phyloP scores from a whole-genome alignment of 768 basidiomycete species.

The Boletellus emodensis region DNA sequence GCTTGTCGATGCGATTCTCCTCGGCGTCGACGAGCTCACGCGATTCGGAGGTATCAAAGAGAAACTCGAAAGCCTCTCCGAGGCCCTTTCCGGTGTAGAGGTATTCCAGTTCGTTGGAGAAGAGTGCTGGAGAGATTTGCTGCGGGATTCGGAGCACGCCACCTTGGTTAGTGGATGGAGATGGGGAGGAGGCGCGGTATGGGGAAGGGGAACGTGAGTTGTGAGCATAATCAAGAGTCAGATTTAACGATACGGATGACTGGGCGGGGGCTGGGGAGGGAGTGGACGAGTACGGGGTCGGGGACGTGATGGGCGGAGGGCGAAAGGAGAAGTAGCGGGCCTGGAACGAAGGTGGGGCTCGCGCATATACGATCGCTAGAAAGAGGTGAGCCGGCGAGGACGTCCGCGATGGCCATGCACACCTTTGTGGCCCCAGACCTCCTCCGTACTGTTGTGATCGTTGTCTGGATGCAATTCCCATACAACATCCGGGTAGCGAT shows the following conservation, averaged over 20 bases:
- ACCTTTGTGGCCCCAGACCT: slow-evolving; percentile 97
- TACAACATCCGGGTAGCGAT: slow-evolving; percentile 94
- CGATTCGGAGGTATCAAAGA: slow-evolving; percentile 60
- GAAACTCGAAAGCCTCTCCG: slow-evolving; percentile 82
- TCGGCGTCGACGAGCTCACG: slow-evolving; percentile 44
- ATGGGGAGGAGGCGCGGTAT: slow-evolving; percentile 42
- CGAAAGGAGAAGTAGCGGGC: slow-evolving; percentile 81
- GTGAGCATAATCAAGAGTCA: slow-evolving; percentile 40
- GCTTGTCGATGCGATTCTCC: slow-evolving; percentile 70
- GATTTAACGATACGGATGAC: slow-evolving; percentile 57
- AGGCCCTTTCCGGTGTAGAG: slow-evolving; percentile 91
- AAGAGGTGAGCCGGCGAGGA: background rate
- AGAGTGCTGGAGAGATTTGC: slow-evolving; percentile 71
- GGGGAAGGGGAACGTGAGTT: slow-evolving; percentile 46
- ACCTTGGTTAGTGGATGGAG: slow-evolving; percentile 39
- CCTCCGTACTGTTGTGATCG: slow-evolving; percentile 47
- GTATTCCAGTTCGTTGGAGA: slow-evolving; percentile 89
- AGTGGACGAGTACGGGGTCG: slow-evolving; percentile 46
- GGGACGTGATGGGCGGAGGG: slow-evolving; percentile 51
- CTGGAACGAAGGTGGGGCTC: slow-evolving; percentile 91
- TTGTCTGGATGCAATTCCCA: slow-evolving; percentile 71
- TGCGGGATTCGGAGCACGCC: slow-evolving; percentile 61
- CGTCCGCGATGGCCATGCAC: slow-evolving; percentile 13
- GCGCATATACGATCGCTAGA: slow-evolving; percentile 88
- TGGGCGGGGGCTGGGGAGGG: slow-evolving; percentile 51